Percentiles rank a stretch among this genome's conserved stretches.
Evolutionary conservation across 2,329 filamentous ascomycete species (phyloP).

Genomic region (Teratosphaeria nubilosa): DNA sequence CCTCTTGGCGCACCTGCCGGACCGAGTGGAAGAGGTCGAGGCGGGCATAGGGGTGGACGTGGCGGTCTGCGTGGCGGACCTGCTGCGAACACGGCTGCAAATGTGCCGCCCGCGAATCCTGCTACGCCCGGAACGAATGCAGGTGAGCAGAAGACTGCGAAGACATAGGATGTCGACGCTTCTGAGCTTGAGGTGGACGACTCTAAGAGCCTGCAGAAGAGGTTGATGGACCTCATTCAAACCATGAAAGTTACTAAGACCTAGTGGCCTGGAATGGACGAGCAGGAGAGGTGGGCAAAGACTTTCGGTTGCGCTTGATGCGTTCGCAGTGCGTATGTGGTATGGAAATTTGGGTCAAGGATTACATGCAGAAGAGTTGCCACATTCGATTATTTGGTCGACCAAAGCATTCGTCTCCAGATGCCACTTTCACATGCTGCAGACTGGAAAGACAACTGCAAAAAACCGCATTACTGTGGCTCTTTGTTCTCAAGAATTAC

Average conservation of each 20-base stretch:
- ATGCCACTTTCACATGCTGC: no score
- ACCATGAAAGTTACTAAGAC: not conserved
- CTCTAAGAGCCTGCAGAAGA: not conserved
- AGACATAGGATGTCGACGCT: not conserved
- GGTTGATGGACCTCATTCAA: not conserved
- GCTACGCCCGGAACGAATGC: not conserved
- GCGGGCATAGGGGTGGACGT: slow-evolving; percentile 6
- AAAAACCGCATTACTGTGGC: not conserved
- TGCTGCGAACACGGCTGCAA: not conserved
- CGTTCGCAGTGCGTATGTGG: no score
- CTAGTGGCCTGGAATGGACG: not conserved
- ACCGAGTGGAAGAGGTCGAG: slow-evolving; percentile 3
- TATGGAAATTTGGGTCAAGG: no score
- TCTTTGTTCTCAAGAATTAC: not conserved
- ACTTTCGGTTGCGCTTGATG: not conserved
- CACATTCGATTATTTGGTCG: no score
- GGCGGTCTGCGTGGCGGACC: slow-evolving; percentile 3
- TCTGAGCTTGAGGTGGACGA: not conserved
- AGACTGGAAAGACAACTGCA: no score
- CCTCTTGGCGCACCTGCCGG: slow-evolving; percentile 4
- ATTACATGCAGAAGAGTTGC: no score
- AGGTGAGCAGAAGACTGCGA: not conserved
- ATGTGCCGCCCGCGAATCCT: slow-evolving; percentile 3
- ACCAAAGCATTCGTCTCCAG: no score
- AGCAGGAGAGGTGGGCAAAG: not conserved